phyloP scores from a whole-genome alignment of 2,329 filamentous ascomycete genomes.

The Aspergillus oerlinghausenensis region DNA sequence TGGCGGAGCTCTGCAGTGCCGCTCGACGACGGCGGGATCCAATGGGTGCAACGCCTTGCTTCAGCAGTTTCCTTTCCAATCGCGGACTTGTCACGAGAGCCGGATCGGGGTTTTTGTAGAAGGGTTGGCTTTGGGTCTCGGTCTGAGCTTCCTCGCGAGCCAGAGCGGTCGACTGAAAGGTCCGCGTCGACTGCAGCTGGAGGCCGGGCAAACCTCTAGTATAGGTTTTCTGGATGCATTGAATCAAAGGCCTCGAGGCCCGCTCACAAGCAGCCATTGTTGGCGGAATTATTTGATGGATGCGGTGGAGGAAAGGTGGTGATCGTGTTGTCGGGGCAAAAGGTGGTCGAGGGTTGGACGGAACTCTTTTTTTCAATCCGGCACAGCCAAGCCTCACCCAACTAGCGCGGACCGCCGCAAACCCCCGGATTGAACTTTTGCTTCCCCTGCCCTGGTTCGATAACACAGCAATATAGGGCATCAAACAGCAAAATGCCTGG shows the following conservation, averaged over 20 bases:
- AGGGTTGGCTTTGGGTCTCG: conserved; percentile 34
- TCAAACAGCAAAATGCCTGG: conserved; percentile 29
- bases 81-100: conserved; percentile 60
- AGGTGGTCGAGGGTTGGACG: conserved; percentile 19
- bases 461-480: conserved; percentile 3
- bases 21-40: conserved; percentile 80
- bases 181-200: conserved; percentile 38
- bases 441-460: conserved; percentile 16
- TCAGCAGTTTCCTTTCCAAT: conserved; percentile 65
- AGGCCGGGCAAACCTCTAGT: conserved; percentile 27
- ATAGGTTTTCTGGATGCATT: conserved; percentile 38
- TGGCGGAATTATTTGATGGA: conserved; percentile 5
- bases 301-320: conserved; percentile 14
- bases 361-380: conserved; percentile 34
- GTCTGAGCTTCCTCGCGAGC: conserved; percentile 43
- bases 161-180: conserved; percentile 46
- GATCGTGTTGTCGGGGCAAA: conserved; percentile 16
- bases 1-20: conserved; percentile 59
- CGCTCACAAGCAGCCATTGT: conserved; percentile 40
- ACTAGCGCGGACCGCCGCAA: conserved; percentile 29
- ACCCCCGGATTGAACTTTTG: conserved; percentile 31
- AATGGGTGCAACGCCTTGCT: conserved; percentile 65
- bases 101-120: conserved; percentile 53
- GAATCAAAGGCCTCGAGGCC: conserved; percentile 40
- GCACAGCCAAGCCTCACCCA: conserved; percentile 28